Evolutionary conservation across 2,329 filamentous ascomycete genomes (phyloP), one percentile per base, ranked within the genome.

Genomic region (Alternaria sp.): DNA sequence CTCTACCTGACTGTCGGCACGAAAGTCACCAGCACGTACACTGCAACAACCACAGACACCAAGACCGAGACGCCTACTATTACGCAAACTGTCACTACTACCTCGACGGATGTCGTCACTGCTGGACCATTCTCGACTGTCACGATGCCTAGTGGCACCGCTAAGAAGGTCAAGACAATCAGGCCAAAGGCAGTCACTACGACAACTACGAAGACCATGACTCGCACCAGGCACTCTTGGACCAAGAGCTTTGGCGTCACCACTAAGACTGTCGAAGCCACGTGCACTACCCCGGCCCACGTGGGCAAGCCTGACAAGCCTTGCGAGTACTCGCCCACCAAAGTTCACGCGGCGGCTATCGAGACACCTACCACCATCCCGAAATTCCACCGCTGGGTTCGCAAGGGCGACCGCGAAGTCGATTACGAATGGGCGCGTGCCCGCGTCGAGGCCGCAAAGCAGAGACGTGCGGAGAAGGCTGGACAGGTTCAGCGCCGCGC

Each of bases 201-300:
- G 7, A 73, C 72, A 3, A 70, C 69, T 3, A 73, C 72, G 5
- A 74, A 71, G 13, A 73, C 70, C 2, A 64, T 65, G 40, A 79
- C 77, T 0, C 74, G 70, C 36, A 74, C 74, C 4, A 68, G 69
- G 40, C 66, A 77, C 4, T 67, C 69, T 2, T 69, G 63, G 44
- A 80, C 74, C 10, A 73, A 75, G 44, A 50, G 69, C 1, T 66
- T 76, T n/a, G 57, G 32, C 10, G 70, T 74, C 10, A 75, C 68
- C 2, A 80, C 79, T 1, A 73, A 76, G 50, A 82, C 81, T 1
- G 70, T 73, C 2, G 78, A 77, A 5, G 77, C 79, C 13, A 76
- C 73, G 7, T 83, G 81, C 73, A 81, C 77, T 9, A 69, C 76
- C 3, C 72, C 77, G 6, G 75, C 68, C 19, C 74, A 70, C 13